A percentile compares a stretch with the other conserved stretches of the same genome.
These are phyloP conservation scores for Camelina sativa DNA, from an alignment of 345 rosid species.

Conservation along the genomic window DNA sequence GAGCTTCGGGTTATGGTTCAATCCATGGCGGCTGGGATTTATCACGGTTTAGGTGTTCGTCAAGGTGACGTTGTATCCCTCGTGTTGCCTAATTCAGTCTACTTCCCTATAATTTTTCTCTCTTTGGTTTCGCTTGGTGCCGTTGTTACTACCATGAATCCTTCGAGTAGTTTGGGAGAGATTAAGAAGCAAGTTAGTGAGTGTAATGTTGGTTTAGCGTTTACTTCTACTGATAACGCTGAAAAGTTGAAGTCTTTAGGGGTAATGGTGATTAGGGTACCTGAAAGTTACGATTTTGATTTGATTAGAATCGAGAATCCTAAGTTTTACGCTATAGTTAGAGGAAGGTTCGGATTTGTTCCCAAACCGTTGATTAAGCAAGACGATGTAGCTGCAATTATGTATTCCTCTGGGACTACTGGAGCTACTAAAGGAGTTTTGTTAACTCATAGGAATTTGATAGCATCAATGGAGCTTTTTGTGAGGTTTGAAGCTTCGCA, in stretches of 20 bases:
- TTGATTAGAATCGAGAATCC: slow-evolving; percentile 32
- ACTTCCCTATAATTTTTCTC: slow-evolving; percentile 65
- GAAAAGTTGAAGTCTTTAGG: slow-evolving; percentile 48
- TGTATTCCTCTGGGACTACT: slow-evolving; percentile 89
- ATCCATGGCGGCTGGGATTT: slow-evolving; percentile 65
- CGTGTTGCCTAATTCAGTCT: slow-evolving; percentile 70
- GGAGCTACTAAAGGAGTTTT: slow-evolving; percentile 81
- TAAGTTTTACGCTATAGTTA: slow-evolving; percentile 50
- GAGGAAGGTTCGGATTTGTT: slow-evolving; percentile 32
- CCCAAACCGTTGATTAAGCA: slow-evolving; percentile 58
- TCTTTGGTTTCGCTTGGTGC: slow-evolving; percentile 67
- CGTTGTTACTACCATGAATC: slow-evolving; percentile 70
- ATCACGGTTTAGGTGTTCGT: slow-evolving; percentile 49
- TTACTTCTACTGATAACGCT: slow-evolving; percentile 49
- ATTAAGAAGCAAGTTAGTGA: slow-evolving; percentile 52
- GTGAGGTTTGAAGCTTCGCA: slow-evolving; percentile 81
- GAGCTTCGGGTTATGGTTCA: slow-evolving; percentile 54
- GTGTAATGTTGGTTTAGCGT: slow-evolving; percentile 55
- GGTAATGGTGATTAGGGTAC: slow-evolving; percentile 51
- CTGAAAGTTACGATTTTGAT: slow-evolving; percentile 49
- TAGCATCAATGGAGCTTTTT: slow-evolving; percentile 73
- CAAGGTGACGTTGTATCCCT: slow-evolving; percentile 74
- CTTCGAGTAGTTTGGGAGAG: slow-evolving; percentile 55
- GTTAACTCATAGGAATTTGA: slow-evolving; percentile 70
- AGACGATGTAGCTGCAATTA: slow-evolving; percentile 74